Base-by-base conservation (phyloP, 1,284 basidiomycete species). In the Sporisorium sorghi region DNA sequence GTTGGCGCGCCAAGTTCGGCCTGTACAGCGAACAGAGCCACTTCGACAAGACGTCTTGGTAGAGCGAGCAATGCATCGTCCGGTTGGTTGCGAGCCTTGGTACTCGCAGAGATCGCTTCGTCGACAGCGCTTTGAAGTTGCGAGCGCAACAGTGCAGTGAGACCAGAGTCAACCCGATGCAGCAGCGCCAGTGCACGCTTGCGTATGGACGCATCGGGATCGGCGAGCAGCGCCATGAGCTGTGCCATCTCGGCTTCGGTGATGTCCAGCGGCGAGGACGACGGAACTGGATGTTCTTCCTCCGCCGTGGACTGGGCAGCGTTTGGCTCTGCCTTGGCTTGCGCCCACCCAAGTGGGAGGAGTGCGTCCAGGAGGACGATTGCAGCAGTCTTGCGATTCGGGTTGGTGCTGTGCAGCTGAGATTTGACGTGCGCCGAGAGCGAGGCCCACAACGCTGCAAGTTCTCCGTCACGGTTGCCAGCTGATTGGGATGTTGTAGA, bases 391-490 rank as follows among this genome's bases (percentile, higher is more conserved):
- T 71, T 75, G 26, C 73, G 58, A 21, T 71, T 75, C 3, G 73
- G 55, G 28, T 75, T 75, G 42, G 53, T 51, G 51, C 63, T 71
- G 11, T 42, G 28, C 14, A 75, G 54, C 49, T 75, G 73, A 21
- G 49, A 37, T n/a, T 58, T 53, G 37, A 71, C 28, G 30, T 75
- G 68, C 15, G 35, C 48, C 2, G 68, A 58, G 2, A 71, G n/a
- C 9, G 32, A 23, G 17, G 50, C 49, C 73, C 73, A 75, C 30
- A 71, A 30, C 17, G 52, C 53, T 28, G 26, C 33, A 9, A 33
- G 21, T 24, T 75, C 73, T n/a, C 43, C 61, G n/a, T 65, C 65
- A 15, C n/a, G 10, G 12, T 43, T 15, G 21, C 10, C 44, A 15
- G 24, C 58, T 12, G 32, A 9, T 15, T 15, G 15, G 1, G 37